Evolutionary conservation across 1,284 basidiomycete species (phyloP), one percentile per base, ranked within the genome.

Genomic region (Cryptococcus sp.): DNA sequence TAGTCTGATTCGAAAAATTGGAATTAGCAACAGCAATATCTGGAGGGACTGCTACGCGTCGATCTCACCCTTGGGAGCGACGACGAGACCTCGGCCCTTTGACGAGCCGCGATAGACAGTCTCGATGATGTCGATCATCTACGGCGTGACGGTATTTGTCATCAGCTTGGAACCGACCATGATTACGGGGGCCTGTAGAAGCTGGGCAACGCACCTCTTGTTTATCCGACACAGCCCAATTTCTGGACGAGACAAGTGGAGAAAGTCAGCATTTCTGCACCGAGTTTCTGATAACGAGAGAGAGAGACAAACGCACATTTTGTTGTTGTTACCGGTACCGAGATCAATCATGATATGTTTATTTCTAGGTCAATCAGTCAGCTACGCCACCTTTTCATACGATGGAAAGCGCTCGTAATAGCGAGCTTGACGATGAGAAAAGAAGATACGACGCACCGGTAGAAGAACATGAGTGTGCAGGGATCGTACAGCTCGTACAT

Each of bases 291-390:
- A n/a, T n/a, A n/a, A n/a, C n/a, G 20, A 8, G 54, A 20, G 52
- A 35, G 13, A 10, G 55, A 52, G 31, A 41, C 25, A 8, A 20
- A 83, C 89, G 64, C 62, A 92, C 91, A 97, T 96, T 82, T 99
- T 99, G 82, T 99, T 99, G 80, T 99, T 99, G 81, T 99, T 98
- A 82, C 96, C 95, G 51, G 95, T 99, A 16, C 95, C 94, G 68
- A 97, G 81, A 86, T 98, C 95, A 74, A 99, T 97, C 95, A 99
- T 98, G 80, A 99, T 99, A 75, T 99, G 95, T 78, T 99, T 96
- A 81, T 97, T 97, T 44, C 93, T 93, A 72, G 2, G 16, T 3
- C 31, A n/a, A 7, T 19, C 41, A 19, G 22, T 35, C 23, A 44
- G 11, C 23, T 10, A 2, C n/a, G 11, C 41, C 55, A 57, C 38